Base-by-base conservation (phyloP, 805 yeast species). In the Huiozyma sinensis region DNA sequence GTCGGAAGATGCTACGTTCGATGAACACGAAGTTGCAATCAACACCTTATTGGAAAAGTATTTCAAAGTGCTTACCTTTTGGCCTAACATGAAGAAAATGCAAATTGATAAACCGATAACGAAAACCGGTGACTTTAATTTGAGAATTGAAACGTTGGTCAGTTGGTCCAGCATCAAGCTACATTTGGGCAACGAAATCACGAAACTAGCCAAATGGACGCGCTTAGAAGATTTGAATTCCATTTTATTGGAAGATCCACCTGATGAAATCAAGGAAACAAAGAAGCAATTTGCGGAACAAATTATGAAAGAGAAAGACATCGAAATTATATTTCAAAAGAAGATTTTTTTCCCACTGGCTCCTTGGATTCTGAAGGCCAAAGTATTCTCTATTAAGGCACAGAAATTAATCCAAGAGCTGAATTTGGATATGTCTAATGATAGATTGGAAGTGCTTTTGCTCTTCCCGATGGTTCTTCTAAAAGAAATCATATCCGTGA, bases 81-180 rank as follows among this genome's bases (percentile, higher is more conserved):
- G 96, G 95, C 75, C 83, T 45, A 83, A 86, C 13, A 64, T 75
- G 33, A 79, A 77, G 47, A 89, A 85, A 42, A 82, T 92, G 94
- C 72, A 72, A 40, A 70, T 69, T 34, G 95, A 85, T 43, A 83
- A 85, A 51, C 94, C 95, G 0, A 61, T 74, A 3, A 78, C 87
- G 47, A 74, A 77, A 3, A 69, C 77, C 3, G 73, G 71, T 1
- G 84, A 76, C 38, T 88, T 90, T 54, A 74, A 70, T 35, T 66
- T 70, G 33, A 71, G 85, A 31, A 64, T 86, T 4, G 89, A 83
- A 46, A 89, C 95, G 1, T 44, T 90, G 47, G 78, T 75, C 33
- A 82, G 96, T 0, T 92, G 97, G 96, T 70, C 74, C 32, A 77
- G 87, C 7, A 78, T 85, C 35, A 76, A 88, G 0, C 75, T 72